Percentiles rank a stretch among this genome's conserved stretches.
phyloP scores from a whole-genome alignment of 1,139 yeast genomes.

The Diutina siamensis region DNA sequence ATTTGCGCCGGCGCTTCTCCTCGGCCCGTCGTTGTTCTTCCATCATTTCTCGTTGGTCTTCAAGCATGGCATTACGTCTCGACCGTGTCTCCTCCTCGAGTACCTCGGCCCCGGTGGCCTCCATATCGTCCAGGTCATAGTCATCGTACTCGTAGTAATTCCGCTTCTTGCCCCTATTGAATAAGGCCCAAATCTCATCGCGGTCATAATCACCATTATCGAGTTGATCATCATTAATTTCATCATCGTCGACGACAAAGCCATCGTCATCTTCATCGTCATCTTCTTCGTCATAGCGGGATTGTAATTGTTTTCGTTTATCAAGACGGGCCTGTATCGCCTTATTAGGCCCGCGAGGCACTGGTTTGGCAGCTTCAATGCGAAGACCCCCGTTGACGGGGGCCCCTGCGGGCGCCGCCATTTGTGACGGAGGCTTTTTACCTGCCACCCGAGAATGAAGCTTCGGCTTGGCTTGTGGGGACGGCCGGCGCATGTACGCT shows the following conservation, averaged over 20 bases:
- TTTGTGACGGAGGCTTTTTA: not conserved
- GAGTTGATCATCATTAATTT: conserved; percentile 22
- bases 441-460: conserved; percentile 2
- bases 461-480: not conserved
- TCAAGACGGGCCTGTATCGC: conserved; percentile 18
- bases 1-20: conserved; percentile 7
- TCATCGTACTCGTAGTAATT: conserved; percentile 31
- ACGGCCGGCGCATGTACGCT: conserved; percentile 16
- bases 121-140: conserved; percentile 66
- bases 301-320: not conserved
- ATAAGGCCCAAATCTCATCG: conserved; percentile 83
- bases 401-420: conserved; percentile 9
- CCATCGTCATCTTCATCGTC: conserved; percentile 24
- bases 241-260: conserved; percentile 40
- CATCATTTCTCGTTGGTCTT: conserved; percentile 52
- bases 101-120: conserved; percentile 84
- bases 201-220: conserved; percentile 47
- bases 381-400: conserved; percentile 17
- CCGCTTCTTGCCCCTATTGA: conserved; percentile 52
- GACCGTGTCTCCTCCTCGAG: conserved; percentile 70
- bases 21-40: conserved; percentile 34
- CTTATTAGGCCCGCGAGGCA: conserved; percentile 9
- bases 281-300: conserved; percentile 8
- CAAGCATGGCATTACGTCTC: conserved; percentile 44
- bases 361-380: conserved; percentile 17